Base-by-base conservation (phyloP, 2,329 filamentous ascomycete genomes). In the Fusarium abutilonis region DNA sequence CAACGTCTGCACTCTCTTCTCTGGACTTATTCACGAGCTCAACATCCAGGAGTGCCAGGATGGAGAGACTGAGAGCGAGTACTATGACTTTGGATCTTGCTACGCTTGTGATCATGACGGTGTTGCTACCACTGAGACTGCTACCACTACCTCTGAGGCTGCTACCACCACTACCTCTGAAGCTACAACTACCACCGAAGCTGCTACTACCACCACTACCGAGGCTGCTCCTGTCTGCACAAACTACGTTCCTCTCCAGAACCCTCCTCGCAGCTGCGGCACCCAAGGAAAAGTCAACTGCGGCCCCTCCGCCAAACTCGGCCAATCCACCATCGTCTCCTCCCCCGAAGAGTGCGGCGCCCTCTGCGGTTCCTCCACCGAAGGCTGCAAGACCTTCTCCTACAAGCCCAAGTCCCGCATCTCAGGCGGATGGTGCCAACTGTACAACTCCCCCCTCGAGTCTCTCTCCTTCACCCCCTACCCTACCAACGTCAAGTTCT, bases 361-460 rank as follows among this genome's bases (percentile, higher is more conserved):
- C 15, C 14, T 38, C 15, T 62, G 58, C 19, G 58, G 44, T 10
- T 38, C 35, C 31, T 14, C 31, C 13, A 44, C 51, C 2, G 40
- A 38, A 10, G 52, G 51, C 23, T 62, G 58, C 51, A 57, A 47
- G 45, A 35, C 58, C 36, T 62, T 61, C 45, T 61, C 58, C 31
- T 62, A 29, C 40, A 15, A 7, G 3, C 23, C 21, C 32, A 56
- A 50, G 39, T 26, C 39, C 13, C 40, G 34, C n/a, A 23, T 32
- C 40, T 4, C 17, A 6, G 23, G 36, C 31, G 52, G 52, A 6
- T 23, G 15, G 9, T 61, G 58, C 26, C 58, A 61, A 44, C 44
- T 61, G 0, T 61, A 61, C 56, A 45, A 17, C 13, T 2, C 40
- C 1, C 29, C 42, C 0, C 21, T 60, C 1, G 9, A 23, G 9